Base-by-base conservation (phyloP, 345 rosid species). In the Aquilaria yunnanensis region DNA sequence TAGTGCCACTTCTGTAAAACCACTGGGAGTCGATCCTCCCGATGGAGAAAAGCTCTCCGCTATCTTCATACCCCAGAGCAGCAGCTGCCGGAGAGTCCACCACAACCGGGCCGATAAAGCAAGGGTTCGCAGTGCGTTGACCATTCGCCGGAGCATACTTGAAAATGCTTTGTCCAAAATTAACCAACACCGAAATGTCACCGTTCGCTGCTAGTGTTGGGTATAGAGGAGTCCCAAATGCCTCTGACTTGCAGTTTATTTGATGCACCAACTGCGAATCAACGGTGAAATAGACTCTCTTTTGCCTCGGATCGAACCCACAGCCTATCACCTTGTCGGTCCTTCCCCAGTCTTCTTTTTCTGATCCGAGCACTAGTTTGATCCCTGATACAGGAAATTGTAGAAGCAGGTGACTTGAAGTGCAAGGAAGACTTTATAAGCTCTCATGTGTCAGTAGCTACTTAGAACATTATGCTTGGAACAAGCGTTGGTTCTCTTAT, bases 21-120 rank as follows among this genome's bases (percentile, higher is more conserved):
- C 94, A 90, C 49, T 83, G 90, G 10, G 98, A 77, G 60, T 92
- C 95, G 10, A 92, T 79, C 74, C 96, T 92, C 55, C 96, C 96
- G 81, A 89, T 92, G 14, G 98, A 92, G 66, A 92, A 92, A 1
- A 92, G 81, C 71, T 89, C 96, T 74, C 70, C 85, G 67, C 98
- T 89, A 32, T 92, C 96, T 16, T 83, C 98, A 13, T 78, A 72
- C 8, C 80, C 75, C 45, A 83, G 75, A 31, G 81, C 80, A 0
- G 80, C 58, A 63, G 87, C 78, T 16, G 81, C 80, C 0, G 80
- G 73, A 6, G 92, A 77, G 31, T 85, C 74, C 14, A 68, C 78
- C 31, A 47, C 81, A 16, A 71, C 76, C 5, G 86, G 79, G 41
- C 82, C 77, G 16, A 75, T 73, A 72, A 86, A 83, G 74, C 92